phyloP scores from a whole-genome alignment of 257 asterid species.

The Coffea canephora region DNA sequence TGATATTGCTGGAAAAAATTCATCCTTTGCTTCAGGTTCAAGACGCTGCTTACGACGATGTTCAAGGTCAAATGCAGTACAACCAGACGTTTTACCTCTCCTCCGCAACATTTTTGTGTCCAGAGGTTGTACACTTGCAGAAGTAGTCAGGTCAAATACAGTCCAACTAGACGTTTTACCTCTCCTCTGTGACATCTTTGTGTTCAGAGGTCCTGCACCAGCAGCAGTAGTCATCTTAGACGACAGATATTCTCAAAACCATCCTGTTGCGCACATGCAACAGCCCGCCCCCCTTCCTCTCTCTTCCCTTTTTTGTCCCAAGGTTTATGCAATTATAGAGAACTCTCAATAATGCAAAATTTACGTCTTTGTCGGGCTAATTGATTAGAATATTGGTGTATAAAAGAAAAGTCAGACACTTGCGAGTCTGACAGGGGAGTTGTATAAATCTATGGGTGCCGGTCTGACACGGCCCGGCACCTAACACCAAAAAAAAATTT shows the following conservation, averaged over 20 bases:
- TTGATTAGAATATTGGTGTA: too few species aligned
- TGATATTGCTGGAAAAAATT: conserved; percentile 59
- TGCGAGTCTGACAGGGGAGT: too few species aligned
- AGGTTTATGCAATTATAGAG: neutral
- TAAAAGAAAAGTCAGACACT: too few species aligned
- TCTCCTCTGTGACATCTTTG: conserved; percentile 1
- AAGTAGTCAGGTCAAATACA: conserved; percentile 29
- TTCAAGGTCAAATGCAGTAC: conserved; percentile 78
- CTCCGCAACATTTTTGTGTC: conserved; percentile 30
- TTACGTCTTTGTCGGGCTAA: neutral
- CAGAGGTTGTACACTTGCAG: conserved; percentile 30
- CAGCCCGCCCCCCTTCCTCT: neutral
- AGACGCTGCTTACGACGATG: conserved; percentile 44
- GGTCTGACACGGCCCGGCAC: too few species aligned
- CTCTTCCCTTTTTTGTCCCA: neutral
- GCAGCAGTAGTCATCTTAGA: conserved; percentile 34
- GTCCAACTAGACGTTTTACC: neutral
- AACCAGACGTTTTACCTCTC: conserved; percentile 59
- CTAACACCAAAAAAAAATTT: too few species aligned
- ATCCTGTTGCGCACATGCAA: neutral
- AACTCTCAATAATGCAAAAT: neutral
- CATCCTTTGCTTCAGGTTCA: conserved; percentile 35
- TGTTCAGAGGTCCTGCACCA: conserved; percentile 28
- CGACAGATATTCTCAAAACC: neutral
- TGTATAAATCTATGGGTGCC: too few species aligned